Conservation (phyloP, 2,329 filamentous ascomycete genomes). For the Leptographium wingfieldii region DNA sequence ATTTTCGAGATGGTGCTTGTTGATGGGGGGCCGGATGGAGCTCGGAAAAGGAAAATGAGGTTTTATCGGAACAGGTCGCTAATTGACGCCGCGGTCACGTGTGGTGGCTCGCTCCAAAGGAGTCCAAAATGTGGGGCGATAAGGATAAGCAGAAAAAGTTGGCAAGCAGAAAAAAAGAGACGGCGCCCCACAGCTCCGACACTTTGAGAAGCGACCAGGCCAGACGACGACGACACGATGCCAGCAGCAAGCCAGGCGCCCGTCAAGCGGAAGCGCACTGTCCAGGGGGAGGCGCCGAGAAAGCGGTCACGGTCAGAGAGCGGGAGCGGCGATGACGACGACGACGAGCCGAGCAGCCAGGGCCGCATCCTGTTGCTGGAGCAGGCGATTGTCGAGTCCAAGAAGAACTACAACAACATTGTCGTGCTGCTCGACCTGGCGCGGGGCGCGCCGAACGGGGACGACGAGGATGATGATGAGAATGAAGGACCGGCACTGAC, state of each 20-base stretch:
- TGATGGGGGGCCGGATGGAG: constrained; percentile 10
- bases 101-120: not conserved
- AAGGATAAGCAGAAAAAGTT: constrained; percentile 4
- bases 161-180: not conserved
- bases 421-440: constrained; percentile 53
- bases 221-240: constrained; percentile 1
- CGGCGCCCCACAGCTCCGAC: too few relatives aligned
- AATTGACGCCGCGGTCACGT: constrained; percentile 8
- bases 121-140: not conserved
- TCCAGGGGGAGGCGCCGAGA: constrained; percentile 28
- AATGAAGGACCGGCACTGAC: constrained; percentile 35
- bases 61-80: constrained; percentile 26
- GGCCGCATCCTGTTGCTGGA: constrained; percentile 64
- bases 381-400: constrained; percentile 69
- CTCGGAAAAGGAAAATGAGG: constrained; percentile 22
- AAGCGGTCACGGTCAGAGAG: constrained; percentile 38
- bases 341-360: constrained; percentile 35
- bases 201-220: too few relatives aligned
- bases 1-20: not conserved
- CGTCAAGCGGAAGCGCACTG: constrained; percentile 40
- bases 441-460: constrained; percentile 23
- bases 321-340: constrained; percentile 29
- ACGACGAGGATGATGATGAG: constrained; percentile 13
- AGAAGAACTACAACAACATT: constrained; percentile 88
- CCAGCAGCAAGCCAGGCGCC: not conserved